Conservation (phyloP, 306 rosid species). For the Pyrus pyrifolia region DNA sequence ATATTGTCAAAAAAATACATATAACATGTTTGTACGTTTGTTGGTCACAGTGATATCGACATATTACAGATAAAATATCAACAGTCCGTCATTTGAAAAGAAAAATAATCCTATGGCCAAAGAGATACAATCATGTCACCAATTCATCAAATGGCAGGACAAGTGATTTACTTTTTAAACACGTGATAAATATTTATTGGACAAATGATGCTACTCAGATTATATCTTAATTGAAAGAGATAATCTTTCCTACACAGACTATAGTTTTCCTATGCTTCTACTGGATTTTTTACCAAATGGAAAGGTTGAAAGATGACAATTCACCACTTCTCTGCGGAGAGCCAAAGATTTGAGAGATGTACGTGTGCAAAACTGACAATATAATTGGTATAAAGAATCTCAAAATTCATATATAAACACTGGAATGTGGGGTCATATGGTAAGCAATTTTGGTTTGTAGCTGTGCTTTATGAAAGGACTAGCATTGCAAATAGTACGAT, state of each 20-base stretch:
- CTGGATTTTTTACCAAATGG: neutral
- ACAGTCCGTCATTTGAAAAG: no score
- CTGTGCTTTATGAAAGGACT: neutral
- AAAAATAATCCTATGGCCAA: no score
- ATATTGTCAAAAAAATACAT: no score
- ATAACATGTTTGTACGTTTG: no score
- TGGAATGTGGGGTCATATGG: constrained; percentile 10
- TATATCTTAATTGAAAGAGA: neutral
- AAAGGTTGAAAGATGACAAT: neutral
- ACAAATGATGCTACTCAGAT: no score
- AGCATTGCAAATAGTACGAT: neutral
- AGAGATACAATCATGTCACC: no score
- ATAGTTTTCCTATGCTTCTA: neutral
- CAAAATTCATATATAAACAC: neutral
- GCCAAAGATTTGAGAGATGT: neutral
- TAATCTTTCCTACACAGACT: neutral
- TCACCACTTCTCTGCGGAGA: neutral
- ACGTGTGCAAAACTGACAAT: neutral
- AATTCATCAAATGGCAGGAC: no score
- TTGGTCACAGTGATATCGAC: no score
- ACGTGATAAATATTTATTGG: no score
- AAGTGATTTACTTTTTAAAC: no score
- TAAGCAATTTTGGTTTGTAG: constrained; percentile 1
- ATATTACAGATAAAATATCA: neutral
- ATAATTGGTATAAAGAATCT: neutral